Percentiles rank a stretch among this genome's conserved stretches.
Evolutionary conservation across 148 eudicot genomes (phyloP).

Genomic region (Vaccinium vitisidaea): DNA sequence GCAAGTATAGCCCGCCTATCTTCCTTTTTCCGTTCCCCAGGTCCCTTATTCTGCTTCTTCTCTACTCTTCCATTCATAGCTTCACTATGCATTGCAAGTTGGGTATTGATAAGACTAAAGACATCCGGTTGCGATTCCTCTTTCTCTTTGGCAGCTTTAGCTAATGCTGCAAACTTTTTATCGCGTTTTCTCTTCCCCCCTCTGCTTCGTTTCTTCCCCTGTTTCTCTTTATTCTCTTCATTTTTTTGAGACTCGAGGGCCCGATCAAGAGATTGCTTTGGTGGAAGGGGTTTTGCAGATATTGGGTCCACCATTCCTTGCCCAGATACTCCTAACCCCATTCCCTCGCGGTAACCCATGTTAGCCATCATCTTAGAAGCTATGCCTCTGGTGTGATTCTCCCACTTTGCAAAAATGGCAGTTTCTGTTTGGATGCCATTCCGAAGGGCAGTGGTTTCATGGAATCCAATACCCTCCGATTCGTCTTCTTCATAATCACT

Average conservation of each 20-base stretch:
- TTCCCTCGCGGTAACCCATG: conserved; percentile 97
- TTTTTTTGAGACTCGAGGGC: conserved; percentile 43
- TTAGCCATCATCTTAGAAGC: conserved; percentile 98
- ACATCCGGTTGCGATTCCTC: conserved; percentile 72
- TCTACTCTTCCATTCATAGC: conserved; percentile 31
- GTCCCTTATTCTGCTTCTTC: conserved; percentile 40
- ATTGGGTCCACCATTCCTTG: conserved; percentile 87
- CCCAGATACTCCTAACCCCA: conserved; percentile 83
- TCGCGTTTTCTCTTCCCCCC: conserved; percentile 96
- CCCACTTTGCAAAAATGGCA: conserved; percentile 88
- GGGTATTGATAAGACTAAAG: conserved; percentile 81
- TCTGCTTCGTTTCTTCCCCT: conserved; percentile 67
- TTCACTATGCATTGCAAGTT: conserved; percentile 62
- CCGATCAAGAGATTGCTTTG: conserved; percentile 85
- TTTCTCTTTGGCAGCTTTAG: conserved; percentile 54
- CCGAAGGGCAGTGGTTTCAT: conserved; percentile 55
- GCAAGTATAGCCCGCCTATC: conserved; percentile 74
- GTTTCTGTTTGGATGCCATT: conserved; percentile 89
- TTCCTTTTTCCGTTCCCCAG: conserved; percentile 52
- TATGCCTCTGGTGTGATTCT: conserved; percentile 94
- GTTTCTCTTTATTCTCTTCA: conserved; percentile 31
- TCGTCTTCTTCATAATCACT: conserved; percentile 61
- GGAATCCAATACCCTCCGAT: conserved; percentile 65
- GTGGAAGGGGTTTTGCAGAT: conserved; percentile 72
- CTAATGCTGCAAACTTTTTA: conserved; percentile 73